Evolutionary conservation across 2,329 filamentous ascomycete genomes (phyloP).

Genomic region (Aspergillus alliaceus): DNA sequence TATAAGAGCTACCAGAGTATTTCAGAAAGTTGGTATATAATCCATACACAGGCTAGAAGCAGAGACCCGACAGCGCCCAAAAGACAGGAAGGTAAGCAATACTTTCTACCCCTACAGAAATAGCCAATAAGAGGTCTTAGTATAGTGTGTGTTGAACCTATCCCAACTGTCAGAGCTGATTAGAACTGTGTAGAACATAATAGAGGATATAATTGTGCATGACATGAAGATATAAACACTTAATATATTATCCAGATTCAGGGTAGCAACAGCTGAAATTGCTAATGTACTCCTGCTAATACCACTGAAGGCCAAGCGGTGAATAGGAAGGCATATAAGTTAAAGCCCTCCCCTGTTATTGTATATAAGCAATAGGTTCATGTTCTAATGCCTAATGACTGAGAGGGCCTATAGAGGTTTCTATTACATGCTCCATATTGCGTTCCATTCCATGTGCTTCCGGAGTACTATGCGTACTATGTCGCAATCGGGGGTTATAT

Average conservation of each 20-base stretch:
- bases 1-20: neutral
- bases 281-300: neutral
- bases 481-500: too few species aligned
- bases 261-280: neutral
- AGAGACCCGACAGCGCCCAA: neutral
- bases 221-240: neutral
- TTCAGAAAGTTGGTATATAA: neutral
- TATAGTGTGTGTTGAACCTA: too few species aligned
- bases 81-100: conserved; percentile 1
- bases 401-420: too few species aligned
- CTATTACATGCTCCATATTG: too few species aligned
- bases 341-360: too few species aligned
- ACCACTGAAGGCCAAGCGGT: neutral
- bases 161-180: too few species aligned
- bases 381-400: too few species aligned
- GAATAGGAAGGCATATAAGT: neutral
- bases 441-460: too few species aligned
- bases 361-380: too few species aligned
- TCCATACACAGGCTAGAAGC: neutral
- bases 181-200: too few species aligned
- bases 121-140: neutral
- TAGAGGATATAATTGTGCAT: too few species aligned
- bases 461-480: too few species aligned
- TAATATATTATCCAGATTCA: neutral
- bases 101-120: neutral